These are phyloP conservation scores for Globisporangium mamillatum DNA, from an alignment of 352 stramenopile species.

Conservation along the genomic window DNA sequence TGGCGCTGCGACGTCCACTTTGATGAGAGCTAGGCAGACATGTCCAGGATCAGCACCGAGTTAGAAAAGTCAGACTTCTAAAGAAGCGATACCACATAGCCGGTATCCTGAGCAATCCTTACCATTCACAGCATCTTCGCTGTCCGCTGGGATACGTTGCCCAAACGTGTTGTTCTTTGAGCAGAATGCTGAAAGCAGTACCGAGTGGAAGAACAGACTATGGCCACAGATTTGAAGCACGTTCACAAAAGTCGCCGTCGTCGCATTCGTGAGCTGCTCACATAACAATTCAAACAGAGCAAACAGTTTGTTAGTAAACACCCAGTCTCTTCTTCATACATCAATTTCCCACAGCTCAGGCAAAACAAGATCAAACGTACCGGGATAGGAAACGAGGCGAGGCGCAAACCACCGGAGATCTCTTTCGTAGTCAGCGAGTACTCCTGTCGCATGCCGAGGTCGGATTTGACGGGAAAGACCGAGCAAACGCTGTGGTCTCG, in stretches of 20 bases:
- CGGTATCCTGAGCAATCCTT: background rate
- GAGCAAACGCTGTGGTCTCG: conserved; percentile 69
- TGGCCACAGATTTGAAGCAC: conserved; percentile 81
- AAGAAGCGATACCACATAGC: background rate
- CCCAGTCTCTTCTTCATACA: background rate
- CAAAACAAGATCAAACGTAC: conserved; percentile 24
- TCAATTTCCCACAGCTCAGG: background rate
- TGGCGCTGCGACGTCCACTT: conserved; percentile 76
- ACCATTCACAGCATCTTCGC: conserved; percentile 67
- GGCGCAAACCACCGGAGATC: conserved; percentile 74
- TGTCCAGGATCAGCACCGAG: background rate
- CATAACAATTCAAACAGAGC: conserved; percentile 6
- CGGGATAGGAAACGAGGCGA: conserved; percentile 81
- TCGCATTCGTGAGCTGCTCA: conserved; percentile 53
- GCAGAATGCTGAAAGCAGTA: conserved; percentile 73
- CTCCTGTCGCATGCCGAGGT: conserved; percentile 72
- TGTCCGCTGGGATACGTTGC: conserved; percentile 53
- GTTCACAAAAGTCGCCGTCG: conserved; percentile 50
- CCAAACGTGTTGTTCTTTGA: conserved; percentile 73
- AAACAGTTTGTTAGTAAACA: background rate
- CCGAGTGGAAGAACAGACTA: conserved; percentile 85
- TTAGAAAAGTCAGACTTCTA: background rate
- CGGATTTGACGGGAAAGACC: conserved; percentile 49
- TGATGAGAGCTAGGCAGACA: conserved; percentile 47
- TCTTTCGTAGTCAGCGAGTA: conserved; percentile 84